phyloP scores from a whole-genome alignment of 169 alveolate species.

The Babesia bigemina region DNA sequence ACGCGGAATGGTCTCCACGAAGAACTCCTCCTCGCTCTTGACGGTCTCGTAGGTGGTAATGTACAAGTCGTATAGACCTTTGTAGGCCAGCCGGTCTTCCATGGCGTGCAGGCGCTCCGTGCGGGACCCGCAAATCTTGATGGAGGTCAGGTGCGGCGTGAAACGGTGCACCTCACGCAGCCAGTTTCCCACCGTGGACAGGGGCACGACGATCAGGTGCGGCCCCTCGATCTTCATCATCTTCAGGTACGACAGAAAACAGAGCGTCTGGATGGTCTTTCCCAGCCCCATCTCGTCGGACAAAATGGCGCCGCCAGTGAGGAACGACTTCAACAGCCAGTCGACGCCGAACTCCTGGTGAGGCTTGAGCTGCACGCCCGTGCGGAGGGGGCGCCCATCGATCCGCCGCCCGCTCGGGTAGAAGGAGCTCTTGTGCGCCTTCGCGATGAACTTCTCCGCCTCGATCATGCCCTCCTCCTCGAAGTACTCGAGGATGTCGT shows the following conservation, averaged over 20 bases:
- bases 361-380: constrained; percentile 85
- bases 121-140: constrained; percentile 86
- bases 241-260: constrained; percentile 83
- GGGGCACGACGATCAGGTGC: constrained; percentile 93
- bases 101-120: constrained; percentile 85
- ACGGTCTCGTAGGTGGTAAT: constrained; percentile 92
- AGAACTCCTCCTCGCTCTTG: constrained; percentile 87
- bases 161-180: constrained; percentile 89
- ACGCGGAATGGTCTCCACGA: constrained; percentile 82
- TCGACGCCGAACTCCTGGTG: constrained; percentile 90
- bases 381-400: constrained; percentile 78
- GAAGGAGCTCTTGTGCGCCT: constrained; percentile 71
- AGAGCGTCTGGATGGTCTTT: constrained; percentile 89
- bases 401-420: constrained; percentile 79
- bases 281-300: constrained; percentile 94
- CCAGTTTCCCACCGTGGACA: constrained; percentile 95
- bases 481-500: constrained; percentile 66
- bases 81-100: constrained; percentile 82
- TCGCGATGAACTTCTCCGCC: constrained; percentile 74
- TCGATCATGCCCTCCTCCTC: constrained; percentile 76
- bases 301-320: constrained; percentile 88
- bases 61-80: constrained; percentile 86
- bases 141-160: constrained; percentile 85
- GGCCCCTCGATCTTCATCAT: constrained; percentile 87
- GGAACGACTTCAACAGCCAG: constrained; percentile 85